Percentiles rank a stretch among this genome's conserved stretches.
Evolutionary conservation across 345 rosid genomes (phyloP).

Genomic region (Psidium guajava): DNA sequence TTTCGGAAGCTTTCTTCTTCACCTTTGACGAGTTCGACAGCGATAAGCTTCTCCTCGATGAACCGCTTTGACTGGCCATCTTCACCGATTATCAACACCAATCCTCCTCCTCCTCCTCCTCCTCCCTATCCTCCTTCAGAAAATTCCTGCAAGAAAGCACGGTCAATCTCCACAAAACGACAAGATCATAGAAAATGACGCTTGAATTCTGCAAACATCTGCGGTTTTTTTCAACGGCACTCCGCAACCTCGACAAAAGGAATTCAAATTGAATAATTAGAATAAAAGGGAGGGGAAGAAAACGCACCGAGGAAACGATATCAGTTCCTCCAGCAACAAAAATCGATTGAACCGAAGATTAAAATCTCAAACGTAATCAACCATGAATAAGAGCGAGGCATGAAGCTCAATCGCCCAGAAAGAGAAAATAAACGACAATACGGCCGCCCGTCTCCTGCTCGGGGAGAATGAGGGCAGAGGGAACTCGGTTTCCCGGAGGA

Average conservation of each 20-base stretch:
- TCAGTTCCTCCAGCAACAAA: not conserved
- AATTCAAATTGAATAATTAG: not conserved
- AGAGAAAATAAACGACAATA: not conserved
- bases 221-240: too few species aligned
- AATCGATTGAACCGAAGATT: not conserved
- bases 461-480: not conserved
- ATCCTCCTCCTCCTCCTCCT: not conserved
- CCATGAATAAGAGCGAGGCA: not conserved
- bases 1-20: constrained; percentile 49
- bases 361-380: not conserved
- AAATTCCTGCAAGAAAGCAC: not conserved
- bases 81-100: constrained; percentile 3
- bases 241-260: not conserved
- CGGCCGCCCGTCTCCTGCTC: not conserved
- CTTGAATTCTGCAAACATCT: too few species aligned
- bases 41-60: constrained; percentile 61
- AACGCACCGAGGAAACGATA: not conserved
- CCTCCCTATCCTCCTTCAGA: not conserved
- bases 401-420: not conserved
- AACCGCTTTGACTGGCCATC: constrained; percentile 74
- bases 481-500: not conserved
- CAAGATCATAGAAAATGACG: not conserved
- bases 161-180: not conserved
- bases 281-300: not conserved
- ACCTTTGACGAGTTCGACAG: constrained; percentile 28